These are phyloP conservation scores for Penicillium sp. DNA, from an alignment of 2,329 filamentous ascomycete species.

Conservation along the genomic window DNA sequence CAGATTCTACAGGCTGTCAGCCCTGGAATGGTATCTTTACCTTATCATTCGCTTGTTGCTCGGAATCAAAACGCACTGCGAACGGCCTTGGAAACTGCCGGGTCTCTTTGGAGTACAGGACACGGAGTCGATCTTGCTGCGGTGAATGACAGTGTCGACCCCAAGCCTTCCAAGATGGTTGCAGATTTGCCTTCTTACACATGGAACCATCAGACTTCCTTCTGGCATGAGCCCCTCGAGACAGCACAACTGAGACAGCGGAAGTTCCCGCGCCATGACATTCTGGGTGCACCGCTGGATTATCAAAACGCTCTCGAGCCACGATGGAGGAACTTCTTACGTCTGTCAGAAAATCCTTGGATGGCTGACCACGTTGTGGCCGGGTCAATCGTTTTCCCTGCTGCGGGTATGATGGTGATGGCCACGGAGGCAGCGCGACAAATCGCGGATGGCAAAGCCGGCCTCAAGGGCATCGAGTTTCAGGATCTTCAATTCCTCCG, in stretches of 20 bases:
- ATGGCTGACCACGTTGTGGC: slow-evolving; percentile 41
- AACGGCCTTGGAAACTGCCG: slow-evolving; percentile 4
- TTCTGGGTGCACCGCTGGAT: slow-evolving; percentile 18
- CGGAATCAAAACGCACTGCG: background rate
- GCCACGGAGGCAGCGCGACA: slow-evolving; percentile 20
- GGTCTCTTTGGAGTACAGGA: slow-evolving; percentile 6
- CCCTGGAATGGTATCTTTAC: background rate
- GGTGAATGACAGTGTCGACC: background rate
- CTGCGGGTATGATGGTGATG: slow-evolving; percentile 22
- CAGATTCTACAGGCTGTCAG: slow-evolving; percentile 13
- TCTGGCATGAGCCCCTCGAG: slow-evolving; percentile 34
- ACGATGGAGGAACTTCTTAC: slow-evolving; percentile 41
- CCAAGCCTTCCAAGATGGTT: background rate
- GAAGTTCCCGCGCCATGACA: slow-evolving; percentile 14
- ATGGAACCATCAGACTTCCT: slow-evolving; percentile 36
- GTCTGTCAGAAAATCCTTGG: slow-evolving; percentile 35
- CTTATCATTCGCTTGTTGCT: background rate
- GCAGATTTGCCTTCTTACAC: slow-evolving; percentile 38
- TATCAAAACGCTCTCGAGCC: slow-evolving; percentile 22
- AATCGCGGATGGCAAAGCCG: slow-evolving; percentile 8
- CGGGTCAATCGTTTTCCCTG: slow-evolving; percentile 22
- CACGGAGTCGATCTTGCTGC: background rate
- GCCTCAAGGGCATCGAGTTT: slow-evolving; percentile 15
- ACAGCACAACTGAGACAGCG: slow-evolving; percentile 21
- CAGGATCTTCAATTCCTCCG: slow-evolving; percentile 15